Evolutionary conservation across 805 yeast species (phyloP), one percentile per base, ranked within the genome.

Genomic region (Candida broadrunensis): DNA sequence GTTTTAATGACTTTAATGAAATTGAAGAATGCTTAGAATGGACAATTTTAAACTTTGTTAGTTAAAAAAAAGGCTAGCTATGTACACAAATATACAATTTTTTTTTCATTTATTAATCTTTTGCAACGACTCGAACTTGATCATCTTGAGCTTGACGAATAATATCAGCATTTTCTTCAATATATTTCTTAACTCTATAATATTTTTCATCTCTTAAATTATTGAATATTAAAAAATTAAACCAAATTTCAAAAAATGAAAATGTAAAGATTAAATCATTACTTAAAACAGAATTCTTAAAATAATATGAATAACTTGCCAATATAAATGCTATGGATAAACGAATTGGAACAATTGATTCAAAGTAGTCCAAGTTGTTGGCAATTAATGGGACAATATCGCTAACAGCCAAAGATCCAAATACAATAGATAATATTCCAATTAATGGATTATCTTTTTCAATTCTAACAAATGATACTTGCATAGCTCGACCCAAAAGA

Each of bases 241-340:
- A 67, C 88, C 90, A 85, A 24, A 83, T 72, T 57, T 85, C 93
- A 46, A 77, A 52, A 46, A 84, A 82, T 23, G 78, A 58, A 53
- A 74, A 82, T 4, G 74, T 63, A 47, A 85, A 82, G 3, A 82
- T 76, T 35, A 79, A 63, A 52, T 79, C 81, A 60, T 83, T 83
- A 53, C 83, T 78, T n/a, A 83, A 43, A 18, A 63, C 56, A 16
- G 72, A 67, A 33, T 64, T 57, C n/a, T 62, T 61, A 41, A 72
- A 71, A 32, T 73, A 39, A 51, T 78, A 80, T 19, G 81, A 60
- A 47, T 70, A 71, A 3, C 70, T 70, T 6, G 78, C 80, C 27
- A 82, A 48, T 0, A 56, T 50, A 49, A 85, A 83, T 50, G 67
- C 75, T 7, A 70, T 31, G 13, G 72, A 48, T 39, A 83, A 58